Evolutionary conservation across 345 rosid genomes (phyloP), one percentile per base, ranked within the genome.

Genomic region (Aquilaria sinensis): DNA sequence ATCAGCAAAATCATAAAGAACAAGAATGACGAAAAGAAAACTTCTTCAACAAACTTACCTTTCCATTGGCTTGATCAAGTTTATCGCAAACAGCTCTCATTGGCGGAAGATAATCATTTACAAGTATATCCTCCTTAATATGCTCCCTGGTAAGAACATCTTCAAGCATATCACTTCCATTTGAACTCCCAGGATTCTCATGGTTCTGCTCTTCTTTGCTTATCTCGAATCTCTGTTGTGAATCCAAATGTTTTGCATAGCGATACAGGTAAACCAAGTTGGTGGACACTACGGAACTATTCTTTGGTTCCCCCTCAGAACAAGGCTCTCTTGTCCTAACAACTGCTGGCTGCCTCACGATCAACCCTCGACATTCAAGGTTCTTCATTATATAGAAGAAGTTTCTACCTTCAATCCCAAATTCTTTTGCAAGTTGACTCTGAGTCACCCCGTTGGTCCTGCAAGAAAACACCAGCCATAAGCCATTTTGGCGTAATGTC

Each of bases 401-500:
- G 72, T 88, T 76, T 53, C 81, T 90, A 73, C 86, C 93, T 70
- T 80, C 80, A 51, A 88, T 83, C 31, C 80, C 80, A 48, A 90
- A 81, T 68, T 90, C 96, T 82, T 88, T 90, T 11, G 83, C 84
- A 66, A 92, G 79, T 61, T 85, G 82, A 73, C 75, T 81, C 65
- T 93, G 99, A 2, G 94, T 81, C 59, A 88, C 78, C 51, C 99
- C 97, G 69, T 78, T 78, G 16, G 73, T 66, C 77, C 98, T 93
- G 74, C 72, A 76, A 67, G 23, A 34, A 57, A 12, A 16, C 53
- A 48, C n/a, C 10, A 53, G 16, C 65, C 54, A 64, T 41, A 12
- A 68, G 41, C 51, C 50, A 52, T 47, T 9, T n/a, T 57, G 32
- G 46, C 63, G 14, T 33, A 52, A 16, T 16, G 37, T 64, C 12